Conservation (phyloP, 352 stramenopile species). For the Pythium myriotylum region DNA sequence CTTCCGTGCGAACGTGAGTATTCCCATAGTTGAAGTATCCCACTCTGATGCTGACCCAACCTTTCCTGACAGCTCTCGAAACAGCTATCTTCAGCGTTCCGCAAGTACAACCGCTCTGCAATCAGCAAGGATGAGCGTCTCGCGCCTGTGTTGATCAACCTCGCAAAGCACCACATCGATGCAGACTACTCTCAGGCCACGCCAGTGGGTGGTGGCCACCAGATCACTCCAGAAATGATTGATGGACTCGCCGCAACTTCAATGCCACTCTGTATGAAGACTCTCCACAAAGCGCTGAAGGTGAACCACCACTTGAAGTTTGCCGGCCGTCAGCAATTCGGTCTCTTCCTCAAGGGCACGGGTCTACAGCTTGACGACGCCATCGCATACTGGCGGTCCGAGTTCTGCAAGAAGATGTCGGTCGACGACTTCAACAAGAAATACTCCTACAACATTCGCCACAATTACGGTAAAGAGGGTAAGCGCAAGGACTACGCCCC, state of each 20-base stretch:
- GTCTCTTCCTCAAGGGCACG: slow-evolving; percentile 98
- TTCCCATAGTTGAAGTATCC: neutral
- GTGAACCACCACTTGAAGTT: slow-evolving; percentile 98
- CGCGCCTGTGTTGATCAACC: slow-evolving; percentile 93
- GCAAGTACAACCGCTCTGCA: slow-evolving; percentile 87
- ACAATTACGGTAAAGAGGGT: slow-evolving; percentile 99
- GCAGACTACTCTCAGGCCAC: slow-evolving; percentile 75
- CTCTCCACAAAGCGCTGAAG: slow-evolving; percentile 94
- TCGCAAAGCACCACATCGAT: slow-evolving; percentile 97
- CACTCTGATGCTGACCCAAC: neutral
- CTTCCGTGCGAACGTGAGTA: slow-evolving; percentile 88
- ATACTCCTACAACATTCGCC: slow-evolving; percentile 98
- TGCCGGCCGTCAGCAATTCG: slow-evolving; percentile 96
- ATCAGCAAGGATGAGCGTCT: slow-evolving; percentile 94
- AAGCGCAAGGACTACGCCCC: slow-evolving; percentile 97
- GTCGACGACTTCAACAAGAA: slow-evolving; percentile 98
- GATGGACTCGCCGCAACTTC: slow-evolving; percentile 83
- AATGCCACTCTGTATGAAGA: slow-evolving; percentile 99
- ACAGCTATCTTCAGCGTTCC: slow-evolving; percentile 86
- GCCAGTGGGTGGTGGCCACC: slow-evolving; percentile 45
- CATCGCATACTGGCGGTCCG: slow-evolving; percentile 94
- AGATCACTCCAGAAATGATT: slow-evolving; percentile 92
- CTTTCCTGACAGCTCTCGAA: slow-evolving; percentile 79
- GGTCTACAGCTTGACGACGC: slow-evolving; percentile 97
- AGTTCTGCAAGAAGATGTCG: slow-evolving; percentile 94